Evolutionary conservation across 2,329 filamentous ascomycete genomes (phyloP).

Genomic region (Verticillium longisporum): DNA sequence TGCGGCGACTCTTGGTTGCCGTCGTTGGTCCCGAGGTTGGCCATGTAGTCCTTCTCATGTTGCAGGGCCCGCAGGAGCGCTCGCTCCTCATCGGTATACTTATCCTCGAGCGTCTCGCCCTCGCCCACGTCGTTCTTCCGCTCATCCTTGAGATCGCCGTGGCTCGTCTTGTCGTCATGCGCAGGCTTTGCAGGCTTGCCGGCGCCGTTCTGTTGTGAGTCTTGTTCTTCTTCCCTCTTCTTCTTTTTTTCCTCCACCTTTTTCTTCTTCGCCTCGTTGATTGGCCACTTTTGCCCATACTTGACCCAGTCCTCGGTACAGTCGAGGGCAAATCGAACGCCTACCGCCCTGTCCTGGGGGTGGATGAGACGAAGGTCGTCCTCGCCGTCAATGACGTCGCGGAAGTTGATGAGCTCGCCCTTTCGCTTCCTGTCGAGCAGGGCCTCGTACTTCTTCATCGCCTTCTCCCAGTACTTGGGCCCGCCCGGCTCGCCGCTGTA

Average conservation of each 20-base stretch:
- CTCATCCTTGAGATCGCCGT: constrained; percentile 7
- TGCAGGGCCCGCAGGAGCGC: constrained; percentile 31
- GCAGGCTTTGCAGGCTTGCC: background rate
- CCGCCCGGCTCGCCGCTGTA: constrained; percentile 8
- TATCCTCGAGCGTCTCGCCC: constrained; percentile 10
- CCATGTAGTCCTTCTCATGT: constrained; percentile 35
- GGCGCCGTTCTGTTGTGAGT: background rate
- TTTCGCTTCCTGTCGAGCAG: constrained; percentile 4
- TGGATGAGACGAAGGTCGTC: constrained; percentile 35
- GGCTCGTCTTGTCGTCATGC: background rate
- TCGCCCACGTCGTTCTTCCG: constrained; percentile 14
- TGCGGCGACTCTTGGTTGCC: constrained; percentile 16
- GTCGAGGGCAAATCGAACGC: constrained; percentile 43
- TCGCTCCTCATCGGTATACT: constrained; percentile 30
- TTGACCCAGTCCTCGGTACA: constrained; percentile 42
- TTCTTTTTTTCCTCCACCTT: constrained; percentile 17
- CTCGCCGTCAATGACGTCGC: constrained; percentile 23
- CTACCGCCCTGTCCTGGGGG: constrained; percentile 33
- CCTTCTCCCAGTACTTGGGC: background rate
- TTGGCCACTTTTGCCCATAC: constrained; percentile 38
- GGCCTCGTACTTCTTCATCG: background rate
- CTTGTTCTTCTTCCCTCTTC: background rate
- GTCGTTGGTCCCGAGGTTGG: constrained; percentile 30
- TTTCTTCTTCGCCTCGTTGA: constrained; percentile 28
- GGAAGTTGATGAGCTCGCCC: constrained; percentile 28